Conservation (phyloP, 768 basidiomycete genomes). For the Brasilioporus rufonigricans region DNA sequence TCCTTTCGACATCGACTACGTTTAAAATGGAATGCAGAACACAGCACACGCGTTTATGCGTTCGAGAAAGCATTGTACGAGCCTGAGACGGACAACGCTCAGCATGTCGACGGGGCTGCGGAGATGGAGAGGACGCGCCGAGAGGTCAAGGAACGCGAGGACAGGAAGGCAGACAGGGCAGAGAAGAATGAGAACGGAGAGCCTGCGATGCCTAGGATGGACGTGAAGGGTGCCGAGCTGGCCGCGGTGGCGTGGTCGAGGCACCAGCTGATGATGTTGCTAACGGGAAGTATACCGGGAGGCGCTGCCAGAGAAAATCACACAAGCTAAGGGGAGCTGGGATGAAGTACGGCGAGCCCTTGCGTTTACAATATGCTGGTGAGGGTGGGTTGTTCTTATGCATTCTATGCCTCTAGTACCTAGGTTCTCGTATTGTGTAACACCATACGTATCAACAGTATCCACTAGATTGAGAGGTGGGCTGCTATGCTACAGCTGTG, state of each 20-base stretch:
- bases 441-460: constrained; percentile 3
- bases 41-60: constrained; percentile 67
- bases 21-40: constrained; percentile 72
- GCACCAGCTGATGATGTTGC: constrained; percentile 76
- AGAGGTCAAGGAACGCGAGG: constrained; percentile 74
- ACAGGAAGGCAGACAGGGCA: constrained; percentile 69
- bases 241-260: constrained; percentile 67
- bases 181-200: constrained; percentile 50
- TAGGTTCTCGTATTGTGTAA: neutral
- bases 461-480: too few relatives aligned
- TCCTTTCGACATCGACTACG: constrained; percentile 65
- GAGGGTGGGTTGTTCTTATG: neutral
- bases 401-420: constrained; percentile 23
- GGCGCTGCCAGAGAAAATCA: constrained; percentile 78
- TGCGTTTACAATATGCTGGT: too few relatives aligned
- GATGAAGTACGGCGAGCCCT: constrained; percentile 78
- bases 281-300: constrained; percentile 80
- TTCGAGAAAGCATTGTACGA: constrained; percentile 72
- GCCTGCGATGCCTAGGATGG: constrained; percentile 65
- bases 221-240: constrained; percentile 73
- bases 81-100: constrained; percentile 40
- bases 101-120: constrained; percentile 59
- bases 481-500: too few relatives aligned
- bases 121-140: constrained; percentile 78
- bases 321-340: constrained; percentile 88